Percentiles rank a stretch among this genome's conserved stretches.
Evolutionary conservation across 257 asterid species (phyloP).

Genomic region (Haberlea rhodopensis): DNA sequence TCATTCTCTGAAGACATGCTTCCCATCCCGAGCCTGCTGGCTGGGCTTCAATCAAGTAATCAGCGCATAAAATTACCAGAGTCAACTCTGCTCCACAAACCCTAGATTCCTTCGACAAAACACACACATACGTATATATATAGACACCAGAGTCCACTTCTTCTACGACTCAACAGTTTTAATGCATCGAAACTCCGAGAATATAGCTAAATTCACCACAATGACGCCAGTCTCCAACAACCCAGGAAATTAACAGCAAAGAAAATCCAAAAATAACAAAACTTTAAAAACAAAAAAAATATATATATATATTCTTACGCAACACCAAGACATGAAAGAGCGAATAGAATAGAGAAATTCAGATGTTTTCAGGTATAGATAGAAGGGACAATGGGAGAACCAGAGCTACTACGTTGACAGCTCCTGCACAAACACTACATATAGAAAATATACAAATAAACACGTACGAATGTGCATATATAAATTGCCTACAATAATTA

Average conservation of each 20-base stretch:
- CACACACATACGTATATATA: neutral
- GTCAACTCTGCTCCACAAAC: conserved; percentile 35
- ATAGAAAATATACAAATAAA: neutral
- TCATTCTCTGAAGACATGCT: conserved; percentile 47
- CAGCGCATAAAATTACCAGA: conserved; percentile 30
- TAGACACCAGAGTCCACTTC: conserved; percentile 21
- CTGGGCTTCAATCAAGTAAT: conserved; percentile 35
- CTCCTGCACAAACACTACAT: neutral
- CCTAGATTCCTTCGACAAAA: conserved; percentile 30
- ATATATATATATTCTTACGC: too few species aligned
- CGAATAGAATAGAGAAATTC: neutral
- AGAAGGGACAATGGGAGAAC: neutral
- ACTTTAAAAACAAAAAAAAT: neutral
- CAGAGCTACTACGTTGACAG: neutral
- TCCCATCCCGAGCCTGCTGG: conserved; percentile 51
- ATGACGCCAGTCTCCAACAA: neutral
- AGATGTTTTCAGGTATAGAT: neutral
- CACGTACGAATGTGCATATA: too few species aligned
- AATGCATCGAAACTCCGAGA: neutral
- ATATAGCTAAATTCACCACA: neutral
- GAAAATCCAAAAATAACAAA: too few species aligned
- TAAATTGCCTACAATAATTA: neutral
- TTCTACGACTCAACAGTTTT: neutral
- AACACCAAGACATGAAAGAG: neutral
- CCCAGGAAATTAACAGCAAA: neutral